Evolutionary conservation across 441 rosid species (phyloP).

Genomic region (Corymbia calophylla): DNA sequence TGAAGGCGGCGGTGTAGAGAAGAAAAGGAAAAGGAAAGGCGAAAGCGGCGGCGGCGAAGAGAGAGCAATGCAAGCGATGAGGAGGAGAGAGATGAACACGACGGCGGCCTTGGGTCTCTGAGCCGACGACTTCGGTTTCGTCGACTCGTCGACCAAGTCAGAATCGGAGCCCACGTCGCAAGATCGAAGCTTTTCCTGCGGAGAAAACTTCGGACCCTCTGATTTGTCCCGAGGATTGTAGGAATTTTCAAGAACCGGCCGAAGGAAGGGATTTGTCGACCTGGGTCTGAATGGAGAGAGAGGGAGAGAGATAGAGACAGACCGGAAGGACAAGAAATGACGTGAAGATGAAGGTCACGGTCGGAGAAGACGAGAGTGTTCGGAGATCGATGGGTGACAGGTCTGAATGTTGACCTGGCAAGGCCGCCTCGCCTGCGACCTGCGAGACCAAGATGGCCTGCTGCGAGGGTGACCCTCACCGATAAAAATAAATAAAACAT

Average conservation of each 20-base stretch:
- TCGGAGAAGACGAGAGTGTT: neutral
- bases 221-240: neutral
- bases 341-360: neutral
- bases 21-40: no score
- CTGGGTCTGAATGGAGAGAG: neutral
- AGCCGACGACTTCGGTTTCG: neutral
- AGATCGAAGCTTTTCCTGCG: neutral
- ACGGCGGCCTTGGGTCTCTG: slow-evolving; percentile 25
- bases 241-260: neutral
- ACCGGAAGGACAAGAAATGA: neutral
- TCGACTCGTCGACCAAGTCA: slow-evolving; percentile 9
- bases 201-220: neutral
- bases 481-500: no score
- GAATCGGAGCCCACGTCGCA: slow-evolving; percentile 27
- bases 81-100: slow-evolving; percentile 43
- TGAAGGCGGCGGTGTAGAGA: neutral
- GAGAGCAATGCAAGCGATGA: slow-evolving; percentile 50
- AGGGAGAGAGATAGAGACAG: neutral
- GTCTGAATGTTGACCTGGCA: no score
- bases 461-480: no score
- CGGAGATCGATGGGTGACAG: no score
- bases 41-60: slow-evolving; percentile 33
- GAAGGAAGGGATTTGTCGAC: neutral
- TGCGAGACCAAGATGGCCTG: no score
- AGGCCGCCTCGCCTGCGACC: no score